Percentiles rank a stretch among this genome's conserved stretches.
Evolutionary conservation across 2,329 filamentous ascomycete genomes (phyloP).

Genomic region (Phialophora expanda): DNA sequence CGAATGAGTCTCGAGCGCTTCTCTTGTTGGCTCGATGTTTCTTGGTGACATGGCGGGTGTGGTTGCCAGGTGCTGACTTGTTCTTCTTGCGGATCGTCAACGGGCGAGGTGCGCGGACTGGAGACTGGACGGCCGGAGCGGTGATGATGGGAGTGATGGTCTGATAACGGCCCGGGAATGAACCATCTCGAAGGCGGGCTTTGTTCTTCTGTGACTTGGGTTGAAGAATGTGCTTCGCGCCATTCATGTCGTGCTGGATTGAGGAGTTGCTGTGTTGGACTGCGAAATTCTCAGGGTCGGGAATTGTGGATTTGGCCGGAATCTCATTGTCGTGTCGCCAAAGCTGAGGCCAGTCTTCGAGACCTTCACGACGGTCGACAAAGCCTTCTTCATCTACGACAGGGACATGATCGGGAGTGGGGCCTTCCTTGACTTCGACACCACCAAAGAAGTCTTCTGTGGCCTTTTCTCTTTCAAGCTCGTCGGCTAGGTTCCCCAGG

Average conservation of each 20-base stretch:
- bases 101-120: conserved; percentile 10
- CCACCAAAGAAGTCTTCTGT: conserved; percentile 12
- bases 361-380: conserved; percentile 15
- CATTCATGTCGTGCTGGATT: not conserved
- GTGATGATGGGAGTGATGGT: conserved; percentile 6
- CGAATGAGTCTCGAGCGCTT: conserved; percentile 25
- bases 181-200: conserved; percentile 6
- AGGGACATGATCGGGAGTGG: conserved; percentile 6
- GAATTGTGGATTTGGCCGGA: not conserved
- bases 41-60: not conserved
- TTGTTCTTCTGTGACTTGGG: conserved; percentile 30
- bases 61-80: not conserved
- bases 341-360: conserved; percentile 19
- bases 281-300: conserved; percentile 5
- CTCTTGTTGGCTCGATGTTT: conserved; percentile 27
- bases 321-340: conserved; percentile 14
- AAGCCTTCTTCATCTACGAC: conserved; percentile 17
- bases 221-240: conserved; percentile 22
- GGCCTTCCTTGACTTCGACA: conserved; percentile 2
- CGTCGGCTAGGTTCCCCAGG: not conserved
- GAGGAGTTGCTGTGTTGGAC: conserved; percentile 6
- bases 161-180: not conserved
- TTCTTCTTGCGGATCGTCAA: conserved; percentile 19
- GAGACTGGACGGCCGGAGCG: conserved; percentile 15
- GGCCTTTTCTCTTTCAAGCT: conserved; percentile 14